phyloP scores from a whole-genome alignment of 106 monocot species.

The Dactylorhiza incarnata region DNA sequence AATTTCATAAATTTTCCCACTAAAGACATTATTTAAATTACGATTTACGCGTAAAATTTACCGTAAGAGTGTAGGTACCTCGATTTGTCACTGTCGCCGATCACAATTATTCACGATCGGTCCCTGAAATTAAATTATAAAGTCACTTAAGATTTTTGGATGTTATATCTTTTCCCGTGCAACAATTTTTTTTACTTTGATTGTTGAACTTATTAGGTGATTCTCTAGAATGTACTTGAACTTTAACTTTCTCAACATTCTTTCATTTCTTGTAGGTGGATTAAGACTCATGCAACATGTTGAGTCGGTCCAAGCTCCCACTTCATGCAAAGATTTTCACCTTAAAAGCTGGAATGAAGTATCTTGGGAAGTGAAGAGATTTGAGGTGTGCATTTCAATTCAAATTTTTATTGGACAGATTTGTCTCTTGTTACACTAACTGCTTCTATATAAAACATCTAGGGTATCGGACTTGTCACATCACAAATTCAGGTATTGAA shows the following conservation, averaged over 20 bases:
- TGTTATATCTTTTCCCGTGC: too few relatives aligned
- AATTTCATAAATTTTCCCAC: too few relatives aligned
- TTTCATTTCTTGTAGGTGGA: background rate
- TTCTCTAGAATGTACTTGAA: background rate
- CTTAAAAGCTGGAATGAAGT: slow-evolving; percentile 9
- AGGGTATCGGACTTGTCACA: slow-evolving; percentile 5
- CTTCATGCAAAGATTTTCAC: slow-evolving; percentile 1
- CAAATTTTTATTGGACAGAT: background rate
- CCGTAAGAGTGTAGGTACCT: too few relatives aligned
- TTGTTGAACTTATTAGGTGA: background rate
- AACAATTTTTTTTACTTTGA: background rate
- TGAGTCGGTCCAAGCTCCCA: slow-evolving; percentile 1
- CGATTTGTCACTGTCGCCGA: too few relatives aligned
- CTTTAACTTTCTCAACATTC: background rate
- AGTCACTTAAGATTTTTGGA: too few relatives aligned
- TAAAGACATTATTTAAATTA: too few relatives aligned
- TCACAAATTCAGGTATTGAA: slow-evolving; percentile 7
- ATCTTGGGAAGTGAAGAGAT: slow-evolving; percentile 3
- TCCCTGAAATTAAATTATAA: too few relatives aligned
- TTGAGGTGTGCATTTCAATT: slow-evolving; percentile 1
- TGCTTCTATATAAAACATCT: background rate
- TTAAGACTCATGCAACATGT: slow-evolving; percentile 6
- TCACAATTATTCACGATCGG: too few relatives aligned
- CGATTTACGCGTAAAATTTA: too few relatives aligned
- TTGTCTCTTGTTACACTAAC: background rate